Conservation (phyloP, 805 yeast species). For the Tetrapisispora arboricola region DNA sequence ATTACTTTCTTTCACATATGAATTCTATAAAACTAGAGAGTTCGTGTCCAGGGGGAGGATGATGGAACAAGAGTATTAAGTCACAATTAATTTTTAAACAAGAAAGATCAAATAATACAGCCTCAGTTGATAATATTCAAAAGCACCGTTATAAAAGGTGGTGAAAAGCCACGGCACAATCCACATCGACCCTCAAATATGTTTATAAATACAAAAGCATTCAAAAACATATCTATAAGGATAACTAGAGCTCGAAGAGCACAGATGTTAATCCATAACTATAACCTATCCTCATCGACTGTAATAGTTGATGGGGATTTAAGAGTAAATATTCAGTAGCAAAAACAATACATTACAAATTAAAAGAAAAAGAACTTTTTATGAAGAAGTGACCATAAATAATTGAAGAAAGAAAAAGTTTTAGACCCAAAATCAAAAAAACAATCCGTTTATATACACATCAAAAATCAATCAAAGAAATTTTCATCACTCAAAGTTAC, state of each 20-base stretch:
- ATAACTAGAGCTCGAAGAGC: constrained; percentile 7
- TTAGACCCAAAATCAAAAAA: too few species aligned
- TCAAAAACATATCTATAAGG: constrained; percentile 2
- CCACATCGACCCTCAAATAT: constrained; percentile 38
- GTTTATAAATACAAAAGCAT: not conserved
- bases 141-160: constrained; percentile 37
- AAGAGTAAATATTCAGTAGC: too few species aligned
- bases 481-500: too few species aligned
- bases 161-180: constrained; percentile 42
- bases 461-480: too few species aligned
- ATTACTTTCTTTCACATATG: too few species aligned
- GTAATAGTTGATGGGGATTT: constrained; percentile 43
- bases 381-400: too few species aligned
- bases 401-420: too few species aligned
- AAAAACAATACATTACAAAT: not conserved
- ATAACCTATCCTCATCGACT: constrained; percentile 44
- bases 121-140: constrained; percentile 24
- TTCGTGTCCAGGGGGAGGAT: too few species aligned
- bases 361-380: not conserved
- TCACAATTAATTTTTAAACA: not conserved
- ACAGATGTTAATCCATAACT: constrained; percentile 12
- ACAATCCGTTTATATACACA: too few species aligned
- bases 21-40: too few species aligned
- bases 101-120: constrained; percentile 17
- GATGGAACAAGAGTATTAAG: too few species aligned